Evolutionary conservation across 371 early-diverging fungal genomes (phyloP).

Genomic region (Coemansia sp.): DNA sequence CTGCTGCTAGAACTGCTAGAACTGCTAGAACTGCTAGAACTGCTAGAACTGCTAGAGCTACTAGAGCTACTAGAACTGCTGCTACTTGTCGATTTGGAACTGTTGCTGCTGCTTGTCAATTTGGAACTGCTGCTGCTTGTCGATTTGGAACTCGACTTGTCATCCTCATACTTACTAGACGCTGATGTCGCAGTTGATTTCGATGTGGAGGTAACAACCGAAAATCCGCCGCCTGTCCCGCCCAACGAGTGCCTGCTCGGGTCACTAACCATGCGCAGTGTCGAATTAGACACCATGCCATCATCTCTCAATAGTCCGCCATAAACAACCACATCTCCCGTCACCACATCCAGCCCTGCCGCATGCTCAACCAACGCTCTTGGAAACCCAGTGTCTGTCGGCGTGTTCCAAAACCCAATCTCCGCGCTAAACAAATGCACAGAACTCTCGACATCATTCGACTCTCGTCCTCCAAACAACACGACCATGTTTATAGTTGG

Average conservation of each 20-base stretch:
- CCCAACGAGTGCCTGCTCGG: conserved; percentile 4
- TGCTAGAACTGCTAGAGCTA: background rate
- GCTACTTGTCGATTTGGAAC: background rate
- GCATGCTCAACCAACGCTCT: conserved; percentile 29
- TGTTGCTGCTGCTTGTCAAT: background rate
- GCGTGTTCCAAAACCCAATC: conserved; percentile 39
- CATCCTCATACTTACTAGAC: background rate
- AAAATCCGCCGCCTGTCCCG: background rate
- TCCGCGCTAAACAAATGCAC: conserved; percentile 40
- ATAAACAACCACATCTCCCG: conserved; percentile 39
- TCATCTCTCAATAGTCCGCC: conserved; percentile 19
- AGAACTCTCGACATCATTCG: background rate
- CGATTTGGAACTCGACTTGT: background rate
- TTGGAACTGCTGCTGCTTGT: background rate
- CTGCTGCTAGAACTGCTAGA: background rate
- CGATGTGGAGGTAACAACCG: background rate
- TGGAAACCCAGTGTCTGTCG: conserved; percentile 12
- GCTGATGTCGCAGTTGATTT: background rate
- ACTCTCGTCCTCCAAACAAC: conserved; percentile 32
- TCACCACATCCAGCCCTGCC: conserved; percentile 16
- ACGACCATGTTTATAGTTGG: conserved; percentile 32
- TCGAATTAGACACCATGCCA: conserved; percentile 21
- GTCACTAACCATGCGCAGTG: conserved; percentile 37
- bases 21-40: background rate
- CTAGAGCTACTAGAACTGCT: background rate